phyloP scores from a whole-genome alignment of 2,329 filamentous ascomycete species.

The Aspergillus tubingensis region DNA sequence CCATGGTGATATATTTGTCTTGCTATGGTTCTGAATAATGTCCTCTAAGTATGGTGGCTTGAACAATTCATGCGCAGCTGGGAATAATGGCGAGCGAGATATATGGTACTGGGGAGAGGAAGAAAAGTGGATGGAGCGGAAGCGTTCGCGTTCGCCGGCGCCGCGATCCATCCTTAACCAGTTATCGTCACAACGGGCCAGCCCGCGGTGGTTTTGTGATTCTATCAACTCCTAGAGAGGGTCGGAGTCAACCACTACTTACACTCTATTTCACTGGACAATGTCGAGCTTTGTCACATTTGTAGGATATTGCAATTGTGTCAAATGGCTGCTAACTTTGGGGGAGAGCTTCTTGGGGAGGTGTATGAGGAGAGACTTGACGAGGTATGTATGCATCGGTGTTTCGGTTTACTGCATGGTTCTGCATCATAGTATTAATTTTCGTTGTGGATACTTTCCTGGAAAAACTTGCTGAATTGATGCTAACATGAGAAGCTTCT shows the following conservation, averaged over 20 bases:
- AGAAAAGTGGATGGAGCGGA: constrained; percentile 2
- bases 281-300: not conserved
- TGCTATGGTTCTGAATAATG: not conserved
- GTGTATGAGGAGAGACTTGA: constrained; percentile 53
- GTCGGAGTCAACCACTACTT: not conserved
- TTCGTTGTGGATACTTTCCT: not conserved
- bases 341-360: constrained; percentile 55
- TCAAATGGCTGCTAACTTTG: constrained; percentile 44
- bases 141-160: constrained; percentile 1
- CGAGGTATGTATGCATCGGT: constrained; percentile 44
- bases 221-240: not conserved
- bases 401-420: not conserved
- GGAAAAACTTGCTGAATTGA: not conserved
- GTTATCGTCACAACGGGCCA: not conserved
- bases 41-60: not conserved
- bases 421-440: not conserved
- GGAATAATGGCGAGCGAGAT: not conserved
- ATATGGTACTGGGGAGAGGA: not conserved
- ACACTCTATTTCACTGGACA: too few relatives aligned
- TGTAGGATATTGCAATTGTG: not conserved
- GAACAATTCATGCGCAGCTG: not conserved
- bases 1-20: constrained; percentile 45
- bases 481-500: constrained; percentile 28
- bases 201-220: not conserved
- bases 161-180: not conserved